A percentile compares a stretch with the other conserved stretches of the same genome.
Conservation (phyloP, 2,329 filamentous ascomycete genomes). For the Penicillium verrucosum region DNA sequence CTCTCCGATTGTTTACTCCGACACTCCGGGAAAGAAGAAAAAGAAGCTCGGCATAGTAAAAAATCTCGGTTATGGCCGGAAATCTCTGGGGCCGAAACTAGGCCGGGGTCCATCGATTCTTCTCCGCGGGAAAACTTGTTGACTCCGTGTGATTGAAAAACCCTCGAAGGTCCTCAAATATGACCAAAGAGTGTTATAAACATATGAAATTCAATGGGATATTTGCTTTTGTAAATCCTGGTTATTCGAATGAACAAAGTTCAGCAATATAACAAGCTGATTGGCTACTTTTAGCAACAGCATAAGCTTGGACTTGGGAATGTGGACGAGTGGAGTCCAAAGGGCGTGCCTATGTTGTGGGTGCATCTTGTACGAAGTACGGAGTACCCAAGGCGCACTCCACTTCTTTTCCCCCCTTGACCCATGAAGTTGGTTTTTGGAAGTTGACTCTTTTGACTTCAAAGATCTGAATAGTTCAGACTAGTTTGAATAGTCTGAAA, state of each 20-base stretch:
- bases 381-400: slow-evolving; percentile 14
- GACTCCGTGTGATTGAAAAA: neutral
- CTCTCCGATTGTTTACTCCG: neutral
- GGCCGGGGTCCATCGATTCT: slow-evolving; percentile 8
- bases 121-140: slow-evolving; percentile 17
- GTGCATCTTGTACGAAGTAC: slow-evolving; percentile 11
- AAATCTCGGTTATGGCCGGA: slow-evolving; percentile 22
- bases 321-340: slow-evolving; percentile 21
- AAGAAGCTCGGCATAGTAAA: slow-evolving; percentile 6
- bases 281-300: slow-evolving; percentile 8
- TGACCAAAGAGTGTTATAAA: neutral
- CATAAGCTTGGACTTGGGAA: slow-evolving; percentile 3
- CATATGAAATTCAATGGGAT: neutral
- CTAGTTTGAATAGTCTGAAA: neutral
- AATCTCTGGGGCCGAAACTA: slow-evolving; percentile 21
- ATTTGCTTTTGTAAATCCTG: slow-evolving; percentile 8
- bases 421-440: neutral
- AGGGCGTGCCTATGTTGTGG: slow-evolving; percentile 14
- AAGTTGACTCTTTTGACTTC: neutral
- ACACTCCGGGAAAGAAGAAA: neutral
- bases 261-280: slow-evolving; percentile 1
- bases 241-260: slow-evolving; percentile 6
- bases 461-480: too few relatives aligned
- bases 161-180: neutral
- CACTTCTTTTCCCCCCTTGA: slow-evolving; percentile 8